These are phyloP conservation scores for Spergularia azorica DNA, from an alignment of 179 eudicot species.

Conservation along the genomic window DNA sequence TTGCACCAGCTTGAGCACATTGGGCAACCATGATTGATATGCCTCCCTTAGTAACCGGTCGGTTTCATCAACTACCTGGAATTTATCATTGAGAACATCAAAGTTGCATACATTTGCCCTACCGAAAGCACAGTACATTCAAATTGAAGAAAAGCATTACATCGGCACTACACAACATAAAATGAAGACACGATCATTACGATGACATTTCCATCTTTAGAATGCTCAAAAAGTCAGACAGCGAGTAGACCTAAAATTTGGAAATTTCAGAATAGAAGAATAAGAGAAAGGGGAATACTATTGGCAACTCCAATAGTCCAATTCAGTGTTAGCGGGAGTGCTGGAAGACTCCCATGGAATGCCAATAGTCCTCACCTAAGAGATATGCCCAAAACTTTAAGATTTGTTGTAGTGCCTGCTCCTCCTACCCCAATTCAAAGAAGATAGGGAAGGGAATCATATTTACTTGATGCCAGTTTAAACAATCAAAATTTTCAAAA, in stretches of 20 bases:
- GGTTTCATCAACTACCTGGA: slow-evolving; percentile 97
- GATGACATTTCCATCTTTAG: neutral
- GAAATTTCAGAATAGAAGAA: neutral
- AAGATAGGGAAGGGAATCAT: too few relatives aligned
- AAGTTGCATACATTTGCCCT: neutral
- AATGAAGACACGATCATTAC: neutral
- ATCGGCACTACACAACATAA: neutral
- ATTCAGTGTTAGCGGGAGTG: too few relatives aligned
- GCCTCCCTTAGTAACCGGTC: slow-evolving; percentile 90
- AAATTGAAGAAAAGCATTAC: neutral
- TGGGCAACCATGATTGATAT: slow-evolving; percentile 96
- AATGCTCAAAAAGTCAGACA: neutral
- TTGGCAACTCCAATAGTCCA: too few relatives aligned
- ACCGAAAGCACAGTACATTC: neutral
- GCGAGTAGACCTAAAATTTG: neutral
- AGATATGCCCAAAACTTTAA: too few relatives aligned
- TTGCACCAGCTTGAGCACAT: slow-evolving; percentile 64
- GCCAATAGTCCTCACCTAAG: too few relatives aligned
- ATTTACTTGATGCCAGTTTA: too few relatives aligned
- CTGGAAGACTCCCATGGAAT: too few relatives aligned
- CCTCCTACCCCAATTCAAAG: too few relatives aligned
- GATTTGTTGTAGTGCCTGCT: too few relatives aligned
- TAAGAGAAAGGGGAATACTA: neutral
- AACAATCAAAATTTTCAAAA: too few relatives aligned
- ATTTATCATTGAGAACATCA: slow-evolving; percentile 16